phyloP scores from a whole-genome alignment of 768 basidiomycete species.

The Lanmaoa pseudosensibilis region DNA sequence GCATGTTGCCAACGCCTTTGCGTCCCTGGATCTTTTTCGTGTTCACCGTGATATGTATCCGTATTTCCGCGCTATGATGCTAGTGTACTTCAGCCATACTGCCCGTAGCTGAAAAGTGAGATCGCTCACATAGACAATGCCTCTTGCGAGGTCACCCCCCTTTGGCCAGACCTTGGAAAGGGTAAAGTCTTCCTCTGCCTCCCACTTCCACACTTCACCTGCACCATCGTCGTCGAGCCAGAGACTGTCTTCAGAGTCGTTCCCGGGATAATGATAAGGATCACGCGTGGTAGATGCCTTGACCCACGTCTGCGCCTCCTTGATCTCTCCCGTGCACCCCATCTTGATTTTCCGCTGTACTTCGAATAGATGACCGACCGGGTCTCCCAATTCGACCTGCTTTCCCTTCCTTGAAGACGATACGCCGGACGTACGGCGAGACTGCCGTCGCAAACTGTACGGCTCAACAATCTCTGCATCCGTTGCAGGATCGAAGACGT shows the following conservation, averaged over 20 bases:
- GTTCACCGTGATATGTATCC: slow-evolving; percentile 66
- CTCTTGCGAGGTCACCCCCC: slow-evolving; percentile 42
- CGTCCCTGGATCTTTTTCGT: slow-evolving; percentile 50
- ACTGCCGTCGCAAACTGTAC: slow-evolving; percentile 16
- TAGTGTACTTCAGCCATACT: slow-evolving; percentile 24
- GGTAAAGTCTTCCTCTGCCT: slow-evolving; percentile 66
- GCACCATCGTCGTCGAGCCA: slow-evolving; percentile 34
- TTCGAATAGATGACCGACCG: slow-evolving; percentile 57
- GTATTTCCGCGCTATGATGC: slow-evolving; percentile 53
- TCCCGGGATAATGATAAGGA: slow-evolving; percentile 45
- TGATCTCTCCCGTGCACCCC: slow-evolving; percentile 54
- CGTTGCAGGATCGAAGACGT: slow-evolving; percentile 46
- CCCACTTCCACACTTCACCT: slow-evolving; percentile 61
- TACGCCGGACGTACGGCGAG: slow-evolving; percentile 28
- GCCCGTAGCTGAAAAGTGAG: not conserved
- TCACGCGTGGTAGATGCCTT: slow-evolving; percentile 55
- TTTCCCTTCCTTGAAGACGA: slow-evolving; percentile 21
- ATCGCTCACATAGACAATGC: slow-evolving; percentile 61
- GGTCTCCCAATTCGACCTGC: slow-evolving; percentile 12
- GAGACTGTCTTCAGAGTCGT: slow-evolving; percentile 36
- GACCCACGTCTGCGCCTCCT: slow-evolving; percentile 44
- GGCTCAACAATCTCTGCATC: slow-evolving; percentile 26
- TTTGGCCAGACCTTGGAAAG: slow-evolving; percentile 59
- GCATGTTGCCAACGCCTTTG: slow-evolving; percentile 59
- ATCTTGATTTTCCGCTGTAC: slow-evolving; percentile 49